Percentiles rank a stretch among this genome's conserved stretches.
Conservation (phyloP, 2,329 filamentous ascomycete species). For the Tolypocladium guangdongense region DNA sequence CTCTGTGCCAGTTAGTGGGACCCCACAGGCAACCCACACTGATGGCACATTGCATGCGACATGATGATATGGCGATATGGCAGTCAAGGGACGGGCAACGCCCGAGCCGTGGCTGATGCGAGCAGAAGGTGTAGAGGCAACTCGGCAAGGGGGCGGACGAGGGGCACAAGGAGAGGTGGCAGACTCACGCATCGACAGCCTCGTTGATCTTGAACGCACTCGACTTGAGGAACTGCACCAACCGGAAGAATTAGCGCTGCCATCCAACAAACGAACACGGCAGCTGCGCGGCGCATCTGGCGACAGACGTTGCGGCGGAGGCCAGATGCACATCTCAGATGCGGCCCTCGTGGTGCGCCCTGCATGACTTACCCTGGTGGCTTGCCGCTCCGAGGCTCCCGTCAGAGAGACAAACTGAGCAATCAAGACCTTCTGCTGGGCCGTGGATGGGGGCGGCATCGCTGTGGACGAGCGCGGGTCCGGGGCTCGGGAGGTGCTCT, state of each 20-base stretch:
- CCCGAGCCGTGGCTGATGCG: background rate
- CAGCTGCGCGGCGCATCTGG: background rate
- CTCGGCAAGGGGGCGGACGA: background rate
- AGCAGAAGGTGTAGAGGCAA: conserved; percentile 1
- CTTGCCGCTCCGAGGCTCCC: conserved; percentile 30
- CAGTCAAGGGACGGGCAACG: background rate
- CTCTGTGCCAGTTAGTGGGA: conserved; percentile 20
- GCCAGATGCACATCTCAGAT: background rate
- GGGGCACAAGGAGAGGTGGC: conserved; percentile 3
- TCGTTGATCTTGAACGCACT: conserved; percentile 40
- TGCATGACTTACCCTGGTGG: conserved; percentile 29
- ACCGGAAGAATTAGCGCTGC: conserved; percentile 12
- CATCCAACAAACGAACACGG: background rate
- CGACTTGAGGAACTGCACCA: conserved; percentile 34
- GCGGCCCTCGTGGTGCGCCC: background rate
- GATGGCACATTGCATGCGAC: conserved; percentile 2
- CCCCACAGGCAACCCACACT: conserved; percentile 17
- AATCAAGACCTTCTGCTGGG: conserved; percentile 29
- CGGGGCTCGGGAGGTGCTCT: background rate
- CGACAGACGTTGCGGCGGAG: background rate
- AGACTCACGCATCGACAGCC: conserved; percentile 48
- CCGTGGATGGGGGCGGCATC: conserved; percentile 25
- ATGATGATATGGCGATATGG: background rate
- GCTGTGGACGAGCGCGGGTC: conserved; percentile 8
- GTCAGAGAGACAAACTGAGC: conserved; percentile 32